Evolutionary conservation across 768 basidiomycete genomes (phyloP), one percentile per base, ranked within the genome.

Genomic region (Lyophyllum shimeji): DNA sequence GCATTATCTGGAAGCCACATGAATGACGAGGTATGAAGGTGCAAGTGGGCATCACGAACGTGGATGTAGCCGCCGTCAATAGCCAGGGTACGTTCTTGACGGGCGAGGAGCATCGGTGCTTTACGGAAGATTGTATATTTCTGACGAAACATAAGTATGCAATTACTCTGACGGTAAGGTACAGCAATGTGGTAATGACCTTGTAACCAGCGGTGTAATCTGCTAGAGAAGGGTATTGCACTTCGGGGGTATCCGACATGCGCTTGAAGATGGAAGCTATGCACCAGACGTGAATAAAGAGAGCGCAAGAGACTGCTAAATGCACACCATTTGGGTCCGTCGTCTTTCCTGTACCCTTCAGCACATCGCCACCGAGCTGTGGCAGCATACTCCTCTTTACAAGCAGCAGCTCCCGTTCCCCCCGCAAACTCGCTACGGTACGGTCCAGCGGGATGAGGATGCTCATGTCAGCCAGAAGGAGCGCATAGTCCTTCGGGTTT

Each of bases 61-160:
- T 95, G 92, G 33, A 97, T 85, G 63, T 98, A 98, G 60, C 87
- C 91, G 3, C 95, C 95, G 69, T 99, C 97, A 58, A 98, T 92
- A 13, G 96, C 95, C 1, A 99, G 81, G 1, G 86, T 85, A 5
- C 95, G 85, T 67, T 96, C 93, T 62, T 95, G 94, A 20, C 93
- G 83, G 3, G 91, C 86, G 46, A 98, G 86, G 23, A 93, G 76
- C 89, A 95, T 96, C 1, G 95, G 94, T 71, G 96, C 84, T 73
- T 96, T 98, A 46, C 96, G 88, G 67, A 90, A 92, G 17, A 99
- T 90, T 0, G 85, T 89, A 64, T 87, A 99, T 82, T 91, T 90
- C 92, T 95, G 69, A 46, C 42, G 34, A 8, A n/a, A 0, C 29
- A 23, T 45, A n/a, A 23, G 40, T 23, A 37, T 7, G 23, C 1